Evolutionary conservation across 1,284 basidiomycete species (phyloP), one percentile per base, ranked within the genome.

Genomic region (Dichomitus squalens): DNA sequence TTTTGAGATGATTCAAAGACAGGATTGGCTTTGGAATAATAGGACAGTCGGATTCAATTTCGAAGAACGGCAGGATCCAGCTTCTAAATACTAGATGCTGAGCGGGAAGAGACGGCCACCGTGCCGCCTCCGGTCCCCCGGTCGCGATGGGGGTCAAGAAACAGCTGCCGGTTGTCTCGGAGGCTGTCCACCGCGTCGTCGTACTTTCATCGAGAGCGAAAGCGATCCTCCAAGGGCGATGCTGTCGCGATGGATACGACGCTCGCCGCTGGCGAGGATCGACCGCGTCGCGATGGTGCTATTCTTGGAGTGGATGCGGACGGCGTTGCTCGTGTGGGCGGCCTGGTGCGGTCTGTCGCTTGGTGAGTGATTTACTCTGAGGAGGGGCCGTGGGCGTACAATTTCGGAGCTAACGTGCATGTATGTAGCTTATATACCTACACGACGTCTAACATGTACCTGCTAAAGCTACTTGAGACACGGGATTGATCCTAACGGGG

Each of bases 391-490:
- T n/a, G n/a, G n/a, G n/a, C n/a, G n/a, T n/a, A n/a, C n/a, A n/a
- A 4, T 7, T 53, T 34, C 43, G 21, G 48, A 14, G 23, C 53
- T 57, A 51, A 54, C 25, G 38, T 33, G 36, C 31, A 29, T 21
- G n/a, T 25, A 16, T n/a, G 50, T 68, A 90, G 94, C 88, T 1
- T n/a, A n/a, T n/a, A n/a, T n/a, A n/a, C n/a, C n/a, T 95, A 87
- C 69, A 98, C 93, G 7, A 96, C 96, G 87, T 98, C 98, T 77
- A 99, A 98, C 69, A 95, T 97, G 12, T 98, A 90, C 73, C 80
- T 98, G 20, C 96, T 96, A 0, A 95, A 95, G 67, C 81, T 96
- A 14, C 77, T 98, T 29, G 95, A 95, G 77, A 82, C 80, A 63
- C 68, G 58, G 59, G 20, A 62, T 64, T 4, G 49, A 74, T 18